These are phyloP conservation scores for Emergomyces africanus DNA, from an alignment of 2,329 filamentous ascomycete genomes.

Conservation along the genomic window DNA sequence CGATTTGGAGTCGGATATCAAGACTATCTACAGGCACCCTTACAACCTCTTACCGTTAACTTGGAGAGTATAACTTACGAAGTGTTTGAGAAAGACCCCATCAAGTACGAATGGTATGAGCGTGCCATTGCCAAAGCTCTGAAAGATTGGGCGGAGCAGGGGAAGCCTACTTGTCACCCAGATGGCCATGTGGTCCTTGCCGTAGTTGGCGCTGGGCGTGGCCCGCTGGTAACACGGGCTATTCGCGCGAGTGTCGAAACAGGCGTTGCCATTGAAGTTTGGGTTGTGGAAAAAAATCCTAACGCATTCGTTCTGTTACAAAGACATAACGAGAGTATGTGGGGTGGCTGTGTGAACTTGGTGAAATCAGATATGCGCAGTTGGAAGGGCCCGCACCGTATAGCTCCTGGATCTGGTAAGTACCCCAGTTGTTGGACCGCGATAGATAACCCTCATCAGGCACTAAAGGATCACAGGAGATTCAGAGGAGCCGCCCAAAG, in stretches of 20 bases:
- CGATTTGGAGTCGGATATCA: constrained; percentile 63
- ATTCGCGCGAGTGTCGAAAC: constrained; percentile 66
- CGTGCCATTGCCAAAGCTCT: constrained; percentile 69
- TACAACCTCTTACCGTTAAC: constrained; percentile 92
- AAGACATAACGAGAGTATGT: constrained; percentile 69
- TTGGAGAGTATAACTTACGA: constrained; percentile 96
- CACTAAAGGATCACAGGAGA: constrained; percentile 25
- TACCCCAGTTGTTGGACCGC: constrained; percentile 5
- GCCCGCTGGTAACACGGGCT: constrained; percentile 79
- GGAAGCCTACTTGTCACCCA: constrained; percentile 60
- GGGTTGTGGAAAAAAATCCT: constrained; percentile 95
- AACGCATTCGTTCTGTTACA: constrained; percentile 92
- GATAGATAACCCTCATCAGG: constrained; percentile 23
- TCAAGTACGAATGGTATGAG: constrained; percentile 97
- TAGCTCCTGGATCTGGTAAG: not conserved
- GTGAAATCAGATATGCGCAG: constrained; percentile 96
- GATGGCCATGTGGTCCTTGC: constrained; percentile 68
- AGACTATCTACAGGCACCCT: constrained; percentile 87
- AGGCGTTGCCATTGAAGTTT: constrained; percentile 68
- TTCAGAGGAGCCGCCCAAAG: constrained; percentile 9
- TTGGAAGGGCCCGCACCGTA: constrained; percentile 63
- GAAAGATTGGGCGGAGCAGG: constrained; percentile 59
- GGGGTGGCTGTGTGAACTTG: constrained; percentile 68
- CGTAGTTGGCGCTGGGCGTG: constrained; percentile 85
- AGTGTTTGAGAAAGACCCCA: constrained; percentile 94